Percentiles rank a stretch among this genome's conserved stretches.
Conservation (phyloP, 352 stramenopile species). For the Phytophthora foliorum region DNA sequence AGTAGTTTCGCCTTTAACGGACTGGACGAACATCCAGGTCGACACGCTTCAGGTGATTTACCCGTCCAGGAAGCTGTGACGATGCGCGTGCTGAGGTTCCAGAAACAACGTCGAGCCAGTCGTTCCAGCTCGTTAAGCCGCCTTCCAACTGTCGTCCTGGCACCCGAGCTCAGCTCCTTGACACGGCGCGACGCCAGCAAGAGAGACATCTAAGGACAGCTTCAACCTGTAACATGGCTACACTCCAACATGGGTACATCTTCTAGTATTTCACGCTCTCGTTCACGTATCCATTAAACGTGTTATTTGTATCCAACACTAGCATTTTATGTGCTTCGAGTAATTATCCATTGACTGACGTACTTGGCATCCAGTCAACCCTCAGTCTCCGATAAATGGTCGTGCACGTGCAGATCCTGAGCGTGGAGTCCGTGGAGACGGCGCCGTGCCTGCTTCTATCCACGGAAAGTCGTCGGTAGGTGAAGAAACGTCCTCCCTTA, state of each 20-base stretch:
- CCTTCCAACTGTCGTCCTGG: conserved; percentile 9
- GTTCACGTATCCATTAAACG: background rate
- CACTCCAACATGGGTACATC: background rate
- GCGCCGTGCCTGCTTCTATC: conserved; percentile 75
- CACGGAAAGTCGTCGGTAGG: conserved; percentile 69
- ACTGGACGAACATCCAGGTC: conserved; percentile 19
- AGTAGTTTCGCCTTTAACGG: conserved; percentile 51
- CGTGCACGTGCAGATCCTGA: conserved; percentile 80
- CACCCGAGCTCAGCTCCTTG: conserved; percentile 18
- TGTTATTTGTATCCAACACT: background rate
- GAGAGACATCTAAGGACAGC: background rate
- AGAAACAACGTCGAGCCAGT: conserved; percentile 29
- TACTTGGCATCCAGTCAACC: conserved; percentile 3
- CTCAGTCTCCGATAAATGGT: conserved; percentile 59
- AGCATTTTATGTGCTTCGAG: background rate
- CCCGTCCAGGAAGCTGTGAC: conserved; percentile 40
- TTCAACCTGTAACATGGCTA: no score
- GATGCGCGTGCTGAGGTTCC: conserved; percentile 49
- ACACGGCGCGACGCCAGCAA: background rate
- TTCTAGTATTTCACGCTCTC: background rate
- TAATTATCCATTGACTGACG: conserved; percentile 2
- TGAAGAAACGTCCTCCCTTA: background rate
- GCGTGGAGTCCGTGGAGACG: conserved; percentile 80
- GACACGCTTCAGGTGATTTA: conserved; percentile 23
- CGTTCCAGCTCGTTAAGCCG: conserved; percentile 32